These are phyloP conservation scores for Sporothrix humicola DNA, from an alignment of 2,329 filamentous ascomycete species.

Conservation along the genomic window DNA sequence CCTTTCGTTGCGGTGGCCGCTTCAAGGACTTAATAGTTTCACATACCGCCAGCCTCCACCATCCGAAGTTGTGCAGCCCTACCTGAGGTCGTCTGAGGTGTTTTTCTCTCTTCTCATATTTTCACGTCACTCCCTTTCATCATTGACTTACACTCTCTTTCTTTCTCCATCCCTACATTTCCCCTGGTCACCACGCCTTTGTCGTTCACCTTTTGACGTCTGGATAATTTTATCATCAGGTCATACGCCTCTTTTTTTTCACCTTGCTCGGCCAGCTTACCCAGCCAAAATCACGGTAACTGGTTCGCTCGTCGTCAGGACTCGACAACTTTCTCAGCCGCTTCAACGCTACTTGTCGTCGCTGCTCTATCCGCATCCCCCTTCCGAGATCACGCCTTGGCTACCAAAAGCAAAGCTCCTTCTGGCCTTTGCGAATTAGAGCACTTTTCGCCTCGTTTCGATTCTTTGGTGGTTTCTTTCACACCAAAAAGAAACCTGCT, in stretches of 20 bases:
- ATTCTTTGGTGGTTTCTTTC: neutral
- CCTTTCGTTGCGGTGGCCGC: neutral
- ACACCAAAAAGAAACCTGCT: neutral
- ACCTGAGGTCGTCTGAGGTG: neutral
- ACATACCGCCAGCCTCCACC: constrained; percentile 22
- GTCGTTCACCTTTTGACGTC: neutral
- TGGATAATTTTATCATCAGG: neutral
- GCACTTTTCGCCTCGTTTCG: constrained; percentile 7
- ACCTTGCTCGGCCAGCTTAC: neutral
- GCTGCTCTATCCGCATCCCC: neutral
- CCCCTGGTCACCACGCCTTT: neutral
- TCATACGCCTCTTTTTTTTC: neutral
- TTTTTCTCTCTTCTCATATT: neutral
- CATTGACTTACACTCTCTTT: neutral
- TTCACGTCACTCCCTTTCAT: neutral
- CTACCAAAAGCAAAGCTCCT: neutral
- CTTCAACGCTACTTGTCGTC: neutral
- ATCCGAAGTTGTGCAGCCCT: constrained; percentile 14
- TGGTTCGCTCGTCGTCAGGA: neutral
- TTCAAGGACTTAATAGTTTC: constrained; percentile 15
- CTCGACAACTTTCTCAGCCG: too few species aligned
- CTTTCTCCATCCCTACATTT: neutral
- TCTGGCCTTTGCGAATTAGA: neutral
- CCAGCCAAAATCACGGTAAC: neutral
- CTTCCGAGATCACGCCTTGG: neutral